A percentile compares a stretch with the other conserved stretches of the same genome.
Evolutionary conservation across 2,329 filamentous ascomycete species (phyloP).

Genomic region (Plectosphaerella sp.): DNA sequence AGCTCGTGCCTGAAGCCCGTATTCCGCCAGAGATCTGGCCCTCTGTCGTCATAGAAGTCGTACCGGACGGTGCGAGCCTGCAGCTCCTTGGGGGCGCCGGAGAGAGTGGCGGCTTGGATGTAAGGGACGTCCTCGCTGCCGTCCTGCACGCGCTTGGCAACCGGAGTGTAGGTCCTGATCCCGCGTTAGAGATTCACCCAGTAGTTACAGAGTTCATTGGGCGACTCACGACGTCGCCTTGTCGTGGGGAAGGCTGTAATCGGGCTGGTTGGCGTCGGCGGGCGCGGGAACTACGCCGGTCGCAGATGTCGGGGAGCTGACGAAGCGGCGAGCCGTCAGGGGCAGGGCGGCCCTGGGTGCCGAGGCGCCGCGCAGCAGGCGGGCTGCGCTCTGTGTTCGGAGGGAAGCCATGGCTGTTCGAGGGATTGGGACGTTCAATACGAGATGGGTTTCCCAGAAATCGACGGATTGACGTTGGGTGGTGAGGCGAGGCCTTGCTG

Average conservation of each 20-base stretch:
- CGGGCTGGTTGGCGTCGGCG: constrained; percentile 61
- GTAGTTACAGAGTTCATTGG: too few species aligned
- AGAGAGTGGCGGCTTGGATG: constrained; percentile 79
- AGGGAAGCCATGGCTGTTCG: constrained; percentile 58
- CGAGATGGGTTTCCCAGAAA: neutral
- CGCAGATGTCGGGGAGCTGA: constrained; percentile 44
- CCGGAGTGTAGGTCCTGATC: constrained; percentile 78
- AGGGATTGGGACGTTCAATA: neutral
- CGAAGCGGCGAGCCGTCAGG: constrained; percentile 47
- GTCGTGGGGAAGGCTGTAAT: constrained; percentile 78
- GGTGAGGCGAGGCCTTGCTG: constrained; percentile 11
- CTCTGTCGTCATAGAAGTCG: constrained; percentile 14
- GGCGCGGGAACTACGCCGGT: constrained; percentile 27
- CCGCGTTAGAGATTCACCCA: constrained; percentile 1
- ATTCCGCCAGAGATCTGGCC: neutral
- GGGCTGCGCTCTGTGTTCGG: constrained; percentile 49
- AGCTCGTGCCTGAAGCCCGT: neutral
- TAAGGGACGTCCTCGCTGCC: constrained; percentile 76
- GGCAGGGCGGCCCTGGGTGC: constrained; percentile 31
- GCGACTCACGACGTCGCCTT: constrained; percentile 77
- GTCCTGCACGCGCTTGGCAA: constrained; percentile 85
- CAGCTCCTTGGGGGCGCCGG: constrained; percentile 88
- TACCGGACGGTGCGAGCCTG: constrained; percentile 94
- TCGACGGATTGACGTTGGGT: constrained; percentile 9
- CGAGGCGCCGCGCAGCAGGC: constrained; percentile 44